A percentile compares a stretch with the other conserved stretches of the same genome.
Evolutionary conservation across 495 filamentous ascomycete genomes (phyloP).

Genomic region (Aspergillus haitiensis): DNA sequence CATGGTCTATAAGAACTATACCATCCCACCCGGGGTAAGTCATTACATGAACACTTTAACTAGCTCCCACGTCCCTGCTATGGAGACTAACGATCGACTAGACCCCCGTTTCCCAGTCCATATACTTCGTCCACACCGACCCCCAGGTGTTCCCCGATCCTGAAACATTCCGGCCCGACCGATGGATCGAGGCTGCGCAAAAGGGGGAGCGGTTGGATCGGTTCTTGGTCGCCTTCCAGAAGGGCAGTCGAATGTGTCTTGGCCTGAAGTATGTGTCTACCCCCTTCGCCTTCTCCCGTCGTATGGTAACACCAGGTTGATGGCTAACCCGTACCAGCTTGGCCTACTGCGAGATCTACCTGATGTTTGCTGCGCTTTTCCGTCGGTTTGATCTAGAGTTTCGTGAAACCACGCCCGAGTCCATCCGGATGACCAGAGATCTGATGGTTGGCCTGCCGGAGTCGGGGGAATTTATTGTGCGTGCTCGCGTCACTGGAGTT

Average conservation of each 20-base stretch:
- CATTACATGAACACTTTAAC: background rate
- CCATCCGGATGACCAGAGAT: background rate
- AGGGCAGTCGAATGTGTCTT: conserved; percentile 29
- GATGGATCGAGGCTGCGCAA: conserved; percentile 39
- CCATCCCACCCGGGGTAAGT: conserved; percentile 26
- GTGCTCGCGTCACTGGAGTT: background rate
- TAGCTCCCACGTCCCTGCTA: background rate
- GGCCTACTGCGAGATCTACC: background rate
- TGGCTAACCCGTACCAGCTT: background rate
- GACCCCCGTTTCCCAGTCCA: conserved; percentile 42
- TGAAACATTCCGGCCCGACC: conserved; percentile 40
- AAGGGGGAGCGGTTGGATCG: conserved; percentile 16
- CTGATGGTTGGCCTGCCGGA: background rate
- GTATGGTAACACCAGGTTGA: background rate
- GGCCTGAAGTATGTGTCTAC: conserved; percentile 17
- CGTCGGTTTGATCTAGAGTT: background rate
- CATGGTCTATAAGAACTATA: conserved; percentile 34
- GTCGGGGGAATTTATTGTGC: background rate
- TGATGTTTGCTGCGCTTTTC: conserved; percentile 1
- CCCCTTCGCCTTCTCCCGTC: background rate
- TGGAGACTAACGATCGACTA: conserved; percentile 21
- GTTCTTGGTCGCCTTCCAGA: conserved; percentile 32
- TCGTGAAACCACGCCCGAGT: background rate
- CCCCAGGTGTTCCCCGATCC: conserved; percentile 44
- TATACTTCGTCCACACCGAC: conserved; percentile 41